Conservation (phyloP, 2,329 filamentous ascomycete species). For the Catunica adiposa region DNA sequence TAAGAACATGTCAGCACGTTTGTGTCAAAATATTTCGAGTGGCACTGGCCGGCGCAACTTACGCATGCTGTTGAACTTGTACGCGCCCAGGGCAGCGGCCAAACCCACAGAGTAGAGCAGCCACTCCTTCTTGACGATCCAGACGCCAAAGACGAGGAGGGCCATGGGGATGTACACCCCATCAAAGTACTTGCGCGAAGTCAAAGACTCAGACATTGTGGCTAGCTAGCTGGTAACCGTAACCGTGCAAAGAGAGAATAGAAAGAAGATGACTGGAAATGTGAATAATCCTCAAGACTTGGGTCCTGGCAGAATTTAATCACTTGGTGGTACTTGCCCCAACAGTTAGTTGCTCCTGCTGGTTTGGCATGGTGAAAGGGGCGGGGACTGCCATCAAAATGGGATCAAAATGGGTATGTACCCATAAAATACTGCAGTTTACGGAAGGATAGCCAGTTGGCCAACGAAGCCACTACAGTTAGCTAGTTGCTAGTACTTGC, state of each 20-base stretch:
- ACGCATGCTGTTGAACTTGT: constrained; percentile 59
- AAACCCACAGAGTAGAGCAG: constrained; percentile 51
- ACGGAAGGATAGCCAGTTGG: background rate
- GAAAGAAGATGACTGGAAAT: constrained; percentile 8
- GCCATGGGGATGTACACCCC: constrained; percentile 72
- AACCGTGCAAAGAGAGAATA: constrained; percentile 1
- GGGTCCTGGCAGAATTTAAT: background rate
- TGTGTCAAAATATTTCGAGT: background rate
- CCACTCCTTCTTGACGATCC: constrained; percentile 67
- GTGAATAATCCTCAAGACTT: background rate
- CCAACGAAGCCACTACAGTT: background rate
- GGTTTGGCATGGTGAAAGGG: background rate
- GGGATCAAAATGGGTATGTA: background rate
- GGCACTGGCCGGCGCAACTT: constrained; percentile 25
- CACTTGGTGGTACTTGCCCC: background rate
- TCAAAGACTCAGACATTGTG: constrained; percentile 23
- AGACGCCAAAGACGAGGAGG: constrained; percentile 58
- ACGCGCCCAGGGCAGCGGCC: constrained; percentile 48
- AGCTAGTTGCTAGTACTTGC: too few species aligned
- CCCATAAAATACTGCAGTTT: background rate
- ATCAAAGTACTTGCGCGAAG: constrained; percentile 51
- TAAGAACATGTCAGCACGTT: constrained; percentile 1
- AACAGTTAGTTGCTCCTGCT: background rate
- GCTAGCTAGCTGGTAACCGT: background rate
- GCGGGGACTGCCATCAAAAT: background rate